Base-by-base conservation (phyloP, 1,284 basidiomycete genomes). In the Rhizoctonia solani region DNA sequence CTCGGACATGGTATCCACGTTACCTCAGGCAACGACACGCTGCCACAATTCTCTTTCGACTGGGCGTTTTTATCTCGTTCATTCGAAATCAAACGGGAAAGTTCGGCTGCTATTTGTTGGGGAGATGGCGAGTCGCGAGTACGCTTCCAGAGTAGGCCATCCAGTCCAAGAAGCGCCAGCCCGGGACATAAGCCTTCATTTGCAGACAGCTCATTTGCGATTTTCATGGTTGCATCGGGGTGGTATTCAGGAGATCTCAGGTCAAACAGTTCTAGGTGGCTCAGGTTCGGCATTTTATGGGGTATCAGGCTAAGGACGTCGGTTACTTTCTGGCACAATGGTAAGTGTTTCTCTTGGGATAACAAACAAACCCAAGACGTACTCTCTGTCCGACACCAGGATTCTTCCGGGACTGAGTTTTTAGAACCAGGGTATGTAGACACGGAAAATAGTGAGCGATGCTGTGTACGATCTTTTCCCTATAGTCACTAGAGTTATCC, bases 1-100 rank as follows among this genome's bases (percentile, higher is more conserved):
- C 34, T 37, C 50, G 59, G 59, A n/a, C 44, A 50, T 3, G 59
- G 59, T 9, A 49, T 41, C 59, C 59, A 63, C 21, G 47, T 16
- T 25, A 52, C 21, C 21, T 50, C 25, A 19, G 59, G 59, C 6
- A 42, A 39, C 2, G 25, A 3, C 5, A 29, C 9, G 11, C 52
- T n/a, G 25, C 13, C 9, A 13, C 19, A 6, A 27, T 27, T 52
- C n/a, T 46, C n/a, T 41, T 46, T 6, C 44, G 11, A 6, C 8
- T 9, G 44, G 44, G 32, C 46, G 23, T 11, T 30, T 23, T 34
- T 42, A 23, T 9, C 39, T 9, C 13, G 59, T 50, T 19, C n/a
- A n/a, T n/a, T n/a, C n/a, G 46, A 47, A 4, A 49, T 32, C 2
- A 3, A 25, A 37, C 42, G 59, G 11, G 25, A 23, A n/a, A 59